phyloP scores from a whole-genome alignment of 495 filamentous ascomycete genomes.

The Durotheca rogersii region DNA sequence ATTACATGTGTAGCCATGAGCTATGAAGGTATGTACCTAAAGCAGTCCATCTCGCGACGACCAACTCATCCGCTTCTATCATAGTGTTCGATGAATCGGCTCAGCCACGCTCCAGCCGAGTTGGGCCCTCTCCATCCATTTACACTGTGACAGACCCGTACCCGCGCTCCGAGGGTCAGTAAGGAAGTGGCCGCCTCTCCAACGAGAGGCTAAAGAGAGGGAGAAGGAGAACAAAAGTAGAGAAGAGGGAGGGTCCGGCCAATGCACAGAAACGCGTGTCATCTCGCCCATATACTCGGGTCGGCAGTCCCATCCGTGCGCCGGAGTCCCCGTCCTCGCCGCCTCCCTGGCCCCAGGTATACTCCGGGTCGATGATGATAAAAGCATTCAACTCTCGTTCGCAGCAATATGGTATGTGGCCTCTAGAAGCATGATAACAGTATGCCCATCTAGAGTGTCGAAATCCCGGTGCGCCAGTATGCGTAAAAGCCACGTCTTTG shows the following conservation, averaged over 20 bases:
- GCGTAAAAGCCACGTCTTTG: constrained; percentile 18
- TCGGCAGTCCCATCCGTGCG: background rate
- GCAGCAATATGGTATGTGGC: constrained; percentile 1
- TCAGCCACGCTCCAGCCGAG: too few species aligned
- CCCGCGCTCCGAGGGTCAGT: too few species aligned
- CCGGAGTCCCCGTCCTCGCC: background rate
- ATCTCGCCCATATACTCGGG: background rate
- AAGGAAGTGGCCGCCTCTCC: background rate
- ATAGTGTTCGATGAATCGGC: background rate
- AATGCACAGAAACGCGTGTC: background rate
- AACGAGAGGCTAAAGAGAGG: background rate
- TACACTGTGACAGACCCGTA: background rate
- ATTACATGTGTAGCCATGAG: too few species aligned
- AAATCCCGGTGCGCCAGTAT: constrained; percentile 22
- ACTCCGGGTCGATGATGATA: constrained; percentile 3
- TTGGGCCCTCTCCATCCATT: too few species aligned
- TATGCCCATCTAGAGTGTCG: constrained; percentile 6
- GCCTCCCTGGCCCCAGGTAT: background rate
- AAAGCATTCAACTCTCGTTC: background rate
- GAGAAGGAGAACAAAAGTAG: background rate
- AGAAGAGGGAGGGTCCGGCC: background rate
- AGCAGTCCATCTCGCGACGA: background rate
- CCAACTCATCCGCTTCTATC: background rate
- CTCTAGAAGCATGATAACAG: constrained; percentile 14
- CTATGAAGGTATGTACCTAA: too few species aligned